phyloP scores from a whole-genome alignment of 2,329 filamentous ascomycete genomes.

The Aspergillus fructus region DNA sequence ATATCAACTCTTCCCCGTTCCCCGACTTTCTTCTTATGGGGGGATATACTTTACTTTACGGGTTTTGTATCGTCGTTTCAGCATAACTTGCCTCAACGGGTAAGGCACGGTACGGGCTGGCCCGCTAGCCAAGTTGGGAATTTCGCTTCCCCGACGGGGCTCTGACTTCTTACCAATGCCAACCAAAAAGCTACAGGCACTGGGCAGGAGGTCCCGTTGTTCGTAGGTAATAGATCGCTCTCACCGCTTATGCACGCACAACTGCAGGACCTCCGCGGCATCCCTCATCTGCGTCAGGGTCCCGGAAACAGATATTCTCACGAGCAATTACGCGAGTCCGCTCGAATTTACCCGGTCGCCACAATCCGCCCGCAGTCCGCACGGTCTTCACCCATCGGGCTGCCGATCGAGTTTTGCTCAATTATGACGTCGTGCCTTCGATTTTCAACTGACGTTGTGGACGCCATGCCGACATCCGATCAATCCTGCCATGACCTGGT shows the following conservation, averaged over 20 bases:
- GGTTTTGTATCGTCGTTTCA: neutral
- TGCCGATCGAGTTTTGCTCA: conserved; percentile 7
- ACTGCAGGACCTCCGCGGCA: neutral
- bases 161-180: neutral
- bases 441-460: neutral
- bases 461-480: conserved; percentile 11
- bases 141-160: conserved; percentile 15
- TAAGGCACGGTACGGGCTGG: neutral
- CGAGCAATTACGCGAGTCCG: neutral
- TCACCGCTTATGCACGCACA: neutral
- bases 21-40: neutral
- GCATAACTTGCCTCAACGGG: neutral
- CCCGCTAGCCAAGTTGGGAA: conserved; percentile 17
- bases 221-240: neutral
- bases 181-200: neutral
- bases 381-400: neutral
- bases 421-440: conserved; percentile 4
- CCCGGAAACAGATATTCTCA: neutral
- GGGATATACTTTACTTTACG: neutral
- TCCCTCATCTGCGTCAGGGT: neutral
- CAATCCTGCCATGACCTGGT: neutral
- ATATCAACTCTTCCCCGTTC: conserved; percentile 2
- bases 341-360: conserved; percentile 12
- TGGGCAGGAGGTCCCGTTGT: neutral
- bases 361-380: conserved; percentile 1